phyloP scores from a whole-genome alignment of 352 stramenopile genomes.

The Phytophthora quininea region DNA sequence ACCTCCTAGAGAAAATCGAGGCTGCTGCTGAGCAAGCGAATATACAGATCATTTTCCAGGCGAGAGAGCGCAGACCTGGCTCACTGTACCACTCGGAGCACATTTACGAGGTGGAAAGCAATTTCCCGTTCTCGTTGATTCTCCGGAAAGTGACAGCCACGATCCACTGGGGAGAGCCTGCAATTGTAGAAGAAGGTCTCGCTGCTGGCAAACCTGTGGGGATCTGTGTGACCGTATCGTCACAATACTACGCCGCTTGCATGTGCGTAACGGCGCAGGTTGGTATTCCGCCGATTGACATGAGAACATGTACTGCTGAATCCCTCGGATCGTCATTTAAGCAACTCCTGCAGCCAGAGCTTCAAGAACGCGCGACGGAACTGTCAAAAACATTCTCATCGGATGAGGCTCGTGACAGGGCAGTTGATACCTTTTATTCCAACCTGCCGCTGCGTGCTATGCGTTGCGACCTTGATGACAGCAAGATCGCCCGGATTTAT shows the following conservation, averaged over 20 bases:
- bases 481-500: conserved; percentile 48
- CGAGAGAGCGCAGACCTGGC: conserved; percentile 20
- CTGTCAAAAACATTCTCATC: conserved; percentile 54
- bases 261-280: conserved; percentile 74
- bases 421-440: conserved; percentile 68
- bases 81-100: conserved; percentile 35
- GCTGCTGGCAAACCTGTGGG: conserved; percentile 85
- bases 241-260: conserved; percentile 89
- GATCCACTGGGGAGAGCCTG: conserved; percentile 74
- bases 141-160: conserved; percentile 80
- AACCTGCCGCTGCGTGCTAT: conserved; percentile 45
- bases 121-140: conserved; percentile 80
- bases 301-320: conserved; percentile 63
- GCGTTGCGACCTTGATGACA: conserved; percentile 41
- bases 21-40: conserved; percentile 33
- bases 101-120: conserved; percentile 41
- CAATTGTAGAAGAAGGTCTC: conserved; percentile 84
- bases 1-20: conserved; percentile 42
- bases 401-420: conserved; percentile 70
- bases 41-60: conserved; percentile 69
- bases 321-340: conserved; percentile 70
- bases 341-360: conserved; percentile 46
- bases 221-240: conserved; percentile 88
- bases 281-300: conserved; percentile 69
- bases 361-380: conserved; percentile 43